Evolutionary conservation across 805 yeast genomes (phyloP).

Genomic region (Starmerella scarabaei): DNA sequence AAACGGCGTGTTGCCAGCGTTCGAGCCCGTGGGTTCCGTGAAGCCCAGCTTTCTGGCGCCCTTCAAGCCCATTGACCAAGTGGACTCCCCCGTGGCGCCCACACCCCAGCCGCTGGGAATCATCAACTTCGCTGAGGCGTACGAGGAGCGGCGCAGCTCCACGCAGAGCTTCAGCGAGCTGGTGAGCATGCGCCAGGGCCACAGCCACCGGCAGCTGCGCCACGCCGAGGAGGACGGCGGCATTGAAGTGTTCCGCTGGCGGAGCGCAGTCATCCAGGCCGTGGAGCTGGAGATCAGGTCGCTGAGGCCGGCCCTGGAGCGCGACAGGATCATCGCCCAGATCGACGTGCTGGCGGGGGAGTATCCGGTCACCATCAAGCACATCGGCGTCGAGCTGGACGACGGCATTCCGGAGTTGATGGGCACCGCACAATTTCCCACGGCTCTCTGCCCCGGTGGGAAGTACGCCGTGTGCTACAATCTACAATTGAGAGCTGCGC

Average conservation of each 20-base stretch:
- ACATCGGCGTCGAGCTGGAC: constrained; percentile 11
- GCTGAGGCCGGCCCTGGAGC: constrained; percentile 21
- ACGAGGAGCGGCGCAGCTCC: constrained; percentile 8
- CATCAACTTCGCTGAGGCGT: constrained; percentile 6
- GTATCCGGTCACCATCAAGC: constrained; percentile 6
- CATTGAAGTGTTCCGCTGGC: constrained; percentile 14
- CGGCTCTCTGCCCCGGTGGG: constrained; percentile 10
- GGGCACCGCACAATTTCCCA: constrained; percentile 12
- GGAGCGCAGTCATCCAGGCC: constrained; percentile 15
- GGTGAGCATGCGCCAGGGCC: background rate
- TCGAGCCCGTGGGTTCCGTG: constrained; percentile 6
- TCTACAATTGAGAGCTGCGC: constrained; percentile 13
- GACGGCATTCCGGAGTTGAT: constrained; percentile 17
- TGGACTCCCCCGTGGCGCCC: background rate
- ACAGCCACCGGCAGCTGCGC: background rate
- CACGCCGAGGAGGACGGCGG: constrained; percentile 4
- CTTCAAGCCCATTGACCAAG: background rate
- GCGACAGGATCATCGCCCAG: constrained; percentile 21
- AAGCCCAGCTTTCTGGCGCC: constrained; percentile 5
- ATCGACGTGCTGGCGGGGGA: constrained; percentile 15
- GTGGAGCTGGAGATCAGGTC: constrained; percentile 18
- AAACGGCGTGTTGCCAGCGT: constrained; percentile 2
- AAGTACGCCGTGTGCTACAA: constrained; percentile 16
- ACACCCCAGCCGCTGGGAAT: background rate
- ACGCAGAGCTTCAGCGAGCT: background rate